Percentiles rank a stretch among this genome's conserved stretches.
Evolutionary conservation across 1,139 yeast species (phyloP).

Genomic region (Yamadazyma sp.): DNA sequence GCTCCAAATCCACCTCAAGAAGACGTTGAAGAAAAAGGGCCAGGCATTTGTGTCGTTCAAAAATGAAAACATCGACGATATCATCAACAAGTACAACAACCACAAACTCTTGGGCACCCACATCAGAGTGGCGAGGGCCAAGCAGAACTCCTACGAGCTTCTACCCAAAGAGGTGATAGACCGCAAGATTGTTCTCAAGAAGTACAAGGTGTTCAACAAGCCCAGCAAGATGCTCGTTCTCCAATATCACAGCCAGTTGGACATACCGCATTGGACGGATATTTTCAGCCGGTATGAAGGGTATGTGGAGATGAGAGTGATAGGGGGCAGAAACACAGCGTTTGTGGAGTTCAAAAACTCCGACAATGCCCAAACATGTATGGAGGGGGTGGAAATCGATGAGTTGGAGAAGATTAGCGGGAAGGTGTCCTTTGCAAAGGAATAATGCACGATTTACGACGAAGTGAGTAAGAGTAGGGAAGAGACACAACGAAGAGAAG

Average conservation of each 20-base stretch:
- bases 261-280: conserved; percentile 26
- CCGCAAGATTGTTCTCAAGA: conserved; percentile 15
- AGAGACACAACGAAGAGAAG: neutral
- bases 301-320: conserved; percentile 63
- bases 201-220: conserved; percentile 22
- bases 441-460: neutral
- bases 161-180: conserved; percentile 9
- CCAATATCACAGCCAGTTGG: conserved; percentile 44
- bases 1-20: conserved; percentile 57
- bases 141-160: conserved; percentile 13
- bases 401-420: conserved; percentile 5
- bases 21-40: conserved; percentile 67
- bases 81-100: conserved; percentile 39
- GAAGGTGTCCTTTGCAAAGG: conserved; percentile 11
- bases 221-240: conserved; percentile 72
- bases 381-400: conserved; percentile 7
- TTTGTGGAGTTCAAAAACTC: conserved; percentile 75
- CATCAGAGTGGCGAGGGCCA: conserved; percentile 13
- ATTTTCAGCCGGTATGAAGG: conserved; percentile 56
- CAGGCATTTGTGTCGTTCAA: conserved; percentile 76
- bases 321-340: conserved; percentile 68
- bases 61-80: conserved; percentile 49
- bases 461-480: neutral
- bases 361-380: conserved; percentile 26
- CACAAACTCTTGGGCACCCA: conserved; percentile 13